These are phyloP conservation scores for Coemansia sp. DNA, from an alignment of 192 early-diverging fungal species.

Conservation along the genomic window DNA sequence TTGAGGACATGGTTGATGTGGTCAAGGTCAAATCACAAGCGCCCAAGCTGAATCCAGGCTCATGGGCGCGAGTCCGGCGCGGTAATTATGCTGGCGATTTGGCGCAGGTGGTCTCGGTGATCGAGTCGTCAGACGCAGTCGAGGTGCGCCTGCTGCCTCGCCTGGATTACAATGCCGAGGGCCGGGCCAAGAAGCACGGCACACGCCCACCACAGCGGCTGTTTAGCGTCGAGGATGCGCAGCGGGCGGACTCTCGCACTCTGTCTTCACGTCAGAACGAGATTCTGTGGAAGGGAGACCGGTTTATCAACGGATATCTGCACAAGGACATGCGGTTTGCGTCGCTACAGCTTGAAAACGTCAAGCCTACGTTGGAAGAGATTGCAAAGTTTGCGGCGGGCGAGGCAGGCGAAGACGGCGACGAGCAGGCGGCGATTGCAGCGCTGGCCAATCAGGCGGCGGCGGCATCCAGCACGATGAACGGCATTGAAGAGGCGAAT, in stretches of 20 bases:
- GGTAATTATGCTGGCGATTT: constrained; percentile 94
- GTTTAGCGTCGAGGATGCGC: constrained; percentile 60
- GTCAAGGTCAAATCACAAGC: constrained; percentile 72
- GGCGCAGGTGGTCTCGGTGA: constrained; percentile 71
- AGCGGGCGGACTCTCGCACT: constrained; percentile 58
- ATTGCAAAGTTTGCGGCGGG: constrained; percentile 71
- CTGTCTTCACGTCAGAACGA: constrained; percentile 61
- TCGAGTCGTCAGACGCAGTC: constrained; percentile 65
- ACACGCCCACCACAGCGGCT: constrained; percentile 71
- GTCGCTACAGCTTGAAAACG: constrained; percentile 64
- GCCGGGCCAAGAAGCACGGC: constrained; percentile 46
- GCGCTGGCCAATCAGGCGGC: constrained; percentile 59
- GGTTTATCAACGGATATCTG: constrained; percentile 76
- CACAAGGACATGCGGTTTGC: constrained; percentile 77
- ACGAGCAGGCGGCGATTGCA: constrained; percentile 63
- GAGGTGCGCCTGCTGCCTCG: constrained; percentile 76
- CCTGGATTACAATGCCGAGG: constrained; percentile 57
- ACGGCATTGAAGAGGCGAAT: constrained; percentile 46
- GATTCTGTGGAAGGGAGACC: constrained; percentile 61
- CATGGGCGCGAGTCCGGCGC: constrained; percentile 87
- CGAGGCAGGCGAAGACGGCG: constrained; percentile 64
- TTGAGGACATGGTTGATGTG: constrained; percentile 89
- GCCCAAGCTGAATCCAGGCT: constrained; percentile 56
- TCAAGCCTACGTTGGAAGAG: constrained; percentile 91
- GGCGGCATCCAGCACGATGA: constrained; percentile 23